Evolutionary conservation across 257 asterid species (phyloP).

Genomic region (Capsicum baccatum): DNA sequence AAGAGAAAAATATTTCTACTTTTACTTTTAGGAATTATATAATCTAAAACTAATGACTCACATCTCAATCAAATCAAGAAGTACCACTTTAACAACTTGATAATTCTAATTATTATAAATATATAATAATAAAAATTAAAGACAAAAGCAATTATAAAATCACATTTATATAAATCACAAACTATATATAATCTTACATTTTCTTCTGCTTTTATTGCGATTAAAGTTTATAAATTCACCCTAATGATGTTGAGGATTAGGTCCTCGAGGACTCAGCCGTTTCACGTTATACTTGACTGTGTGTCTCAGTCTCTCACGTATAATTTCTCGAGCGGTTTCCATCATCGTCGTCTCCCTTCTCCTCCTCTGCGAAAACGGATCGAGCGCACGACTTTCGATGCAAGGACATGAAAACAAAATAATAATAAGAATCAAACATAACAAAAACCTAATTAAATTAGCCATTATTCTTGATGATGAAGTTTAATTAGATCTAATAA

Average conservation of each 20-base stretch:
- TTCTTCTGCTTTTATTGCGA: not conserved
- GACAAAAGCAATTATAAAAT: not conserved
- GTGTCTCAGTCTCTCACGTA: constrained; percentile 4
- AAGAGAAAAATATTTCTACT: not conserved
- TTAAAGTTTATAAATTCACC: not conserved
- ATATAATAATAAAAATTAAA: not conserved
- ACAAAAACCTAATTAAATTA: constrained; percentile 24
- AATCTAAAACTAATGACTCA: too few relatives aligned
- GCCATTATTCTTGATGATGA: not conserved
- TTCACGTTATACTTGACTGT: not conserved
- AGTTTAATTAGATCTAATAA: not conserved
- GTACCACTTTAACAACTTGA: not conserved
- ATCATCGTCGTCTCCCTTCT: constrained; percentile 11
- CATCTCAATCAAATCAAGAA: not conserved
- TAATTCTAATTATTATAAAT: not conserved
- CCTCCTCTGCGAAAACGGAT: not conserved
- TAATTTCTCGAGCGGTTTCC: constrained; percentile 24
- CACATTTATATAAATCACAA: not conserved
- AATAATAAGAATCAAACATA: constrained; percentile 25
- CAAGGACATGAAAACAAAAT: constrained; percentile 22
- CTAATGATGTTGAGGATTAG: constrained; percentile 32
- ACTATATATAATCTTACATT: not conserved
- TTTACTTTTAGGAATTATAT: too few relatives aligned
- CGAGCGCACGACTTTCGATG: not conserved
- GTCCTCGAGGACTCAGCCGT: constrained; percentile 30